Evolutionary conservation across 129 eudicot species (phyloP).

Genomic region (Heracleum sosnowskyi): DNA sequence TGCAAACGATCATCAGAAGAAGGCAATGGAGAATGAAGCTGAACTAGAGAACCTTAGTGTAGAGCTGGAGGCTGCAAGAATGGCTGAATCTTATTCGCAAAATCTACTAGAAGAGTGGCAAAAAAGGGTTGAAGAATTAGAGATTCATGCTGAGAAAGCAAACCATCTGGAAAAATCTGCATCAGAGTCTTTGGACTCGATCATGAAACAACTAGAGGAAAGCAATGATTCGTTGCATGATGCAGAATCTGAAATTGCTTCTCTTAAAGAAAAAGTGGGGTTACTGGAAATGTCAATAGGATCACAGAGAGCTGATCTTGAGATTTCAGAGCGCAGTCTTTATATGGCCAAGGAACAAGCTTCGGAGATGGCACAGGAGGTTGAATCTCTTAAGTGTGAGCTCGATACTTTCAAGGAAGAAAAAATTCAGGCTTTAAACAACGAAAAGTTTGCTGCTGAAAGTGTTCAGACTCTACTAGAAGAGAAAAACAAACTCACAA

Average conservation of each 20-base stretch:
- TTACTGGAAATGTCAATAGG: constrained; percentile 61
- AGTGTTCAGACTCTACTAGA: constrained; percentile 73
- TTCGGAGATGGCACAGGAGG: constrained; percentile 37
- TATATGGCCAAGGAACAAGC: constrained; percentile 55
- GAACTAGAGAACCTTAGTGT: constrained; percentile 60
- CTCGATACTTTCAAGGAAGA: constrained; percentile 72
- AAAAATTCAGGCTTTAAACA: constrained; percentile 50
- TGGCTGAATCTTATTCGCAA: constrained; percentile 82
- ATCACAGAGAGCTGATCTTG: constrained; percentile 62
- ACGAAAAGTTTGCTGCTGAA: constrained; percentile 80
- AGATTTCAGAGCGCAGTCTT: constrained; percentile 51
- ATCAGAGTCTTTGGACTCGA: constrained; percentile 65
- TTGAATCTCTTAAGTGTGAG: constrained; percentile 47
- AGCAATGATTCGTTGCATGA: constrained; percentile 54
- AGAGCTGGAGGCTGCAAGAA: constrained; percentile 78
- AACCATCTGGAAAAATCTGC: constrained; percentile 73
- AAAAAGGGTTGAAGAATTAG: constrained; percentile 61
- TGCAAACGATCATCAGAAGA: constrained; percentile 50
- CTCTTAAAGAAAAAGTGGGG: constrained; percentile 75
- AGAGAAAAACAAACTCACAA: constrained; percentile 72
- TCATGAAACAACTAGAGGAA: constrained; percentile 69
- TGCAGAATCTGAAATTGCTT: constrained; percentile 66
- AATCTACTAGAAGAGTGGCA: constrained; percentile 79
- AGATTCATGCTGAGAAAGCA: constrained; percentile 58
- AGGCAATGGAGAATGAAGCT: constrained; percentile 45